Percentiles rank a stretch among this genome's conserved stretches.
Evolutionary conservation across 768 basidiomycete genomes (phyloP).

Genomic region (Pisolithus marmoratus): DNA sequence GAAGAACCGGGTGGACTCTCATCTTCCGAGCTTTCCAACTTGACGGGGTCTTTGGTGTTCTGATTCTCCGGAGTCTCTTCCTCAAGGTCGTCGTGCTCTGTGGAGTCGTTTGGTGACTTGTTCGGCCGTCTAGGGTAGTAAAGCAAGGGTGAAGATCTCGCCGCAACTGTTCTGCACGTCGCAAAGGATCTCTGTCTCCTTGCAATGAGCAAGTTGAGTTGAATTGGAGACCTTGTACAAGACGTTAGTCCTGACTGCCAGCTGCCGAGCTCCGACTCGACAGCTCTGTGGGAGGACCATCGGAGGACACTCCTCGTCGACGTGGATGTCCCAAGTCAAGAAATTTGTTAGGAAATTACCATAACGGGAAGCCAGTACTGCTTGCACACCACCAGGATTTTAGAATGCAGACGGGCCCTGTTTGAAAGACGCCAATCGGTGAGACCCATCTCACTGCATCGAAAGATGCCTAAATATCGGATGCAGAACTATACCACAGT

Average conservation of each 20-base stretch:
- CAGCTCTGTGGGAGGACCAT: conserved; percentile 20
- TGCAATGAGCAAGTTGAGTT: conserved; percentile 3
- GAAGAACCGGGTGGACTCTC: conserved; percentile 30
- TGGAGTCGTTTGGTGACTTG: conserved; percentile 20
- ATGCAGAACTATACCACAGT: too few relatives aligned
- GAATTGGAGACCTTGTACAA: not conserved
- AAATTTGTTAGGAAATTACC: too few relatives aligned
- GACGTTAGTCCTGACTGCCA: too few relatives aligned
- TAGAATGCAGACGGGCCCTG: too few relatives aligned
- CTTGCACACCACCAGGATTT: too few relatives aligned
- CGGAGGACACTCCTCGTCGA: conserved; percentile 11
- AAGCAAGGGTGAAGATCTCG: conserved; percentile 28
- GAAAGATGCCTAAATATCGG: too few relatives aligned
- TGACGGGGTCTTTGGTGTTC: conserved; percentile 11
- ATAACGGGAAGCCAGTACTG: too few relatives aligned
- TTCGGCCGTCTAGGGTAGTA: conserved; percentile 36
- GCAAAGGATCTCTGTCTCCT: conserved; percentile 21
- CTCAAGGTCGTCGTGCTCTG: conserved; percentile 18
- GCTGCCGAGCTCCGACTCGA: conserved; percentile 7
- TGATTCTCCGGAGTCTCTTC: conserved; percentile 21
- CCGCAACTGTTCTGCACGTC: conserved; percentile 15
- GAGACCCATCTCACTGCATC: too few relatives aligned
- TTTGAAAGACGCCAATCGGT: too few relatives aligned
- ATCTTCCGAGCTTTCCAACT: conserved; percentile 24
- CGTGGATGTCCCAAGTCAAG: too few relatives aligned